Base-by-base conservation (phyloP, 305 asterid species). In the Fraxinus latifolia region DNA sequence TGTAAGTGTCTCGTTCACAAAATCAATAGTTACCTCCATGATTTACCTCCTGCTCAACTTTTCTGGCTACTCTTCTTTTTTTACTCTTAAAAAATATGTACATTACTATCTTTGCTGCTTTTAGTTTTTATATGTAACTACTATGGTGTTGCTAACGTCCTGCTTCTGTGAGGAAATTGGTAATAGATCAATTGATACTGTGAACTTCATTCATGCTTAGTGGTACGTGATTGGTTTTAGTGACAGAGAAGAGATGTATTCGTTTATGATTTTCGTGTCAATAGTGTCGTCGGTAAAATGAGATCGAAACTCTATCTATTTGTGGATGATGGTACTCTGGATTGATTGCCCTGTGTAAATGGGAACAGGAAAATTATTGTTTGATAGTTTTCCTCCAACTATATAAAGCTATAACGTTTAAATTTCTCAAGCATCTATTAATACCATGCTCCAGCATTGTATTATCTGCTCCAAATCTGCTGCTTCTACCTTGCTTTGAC, bases 1-100 rank as follows among this genome's bases (percentile, higher is more conserved):
- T 96, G 98, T 94, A 92, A 71, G 88, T 77, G 71, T 29, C 82
- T 75, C 27, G 47, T 53, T 53, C 29, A 32, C 21, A 23, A 74
- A 74, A 34, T 42, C 79, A 27, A 75, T 47, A 6, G 62, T 29
- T 78, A 25, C 53, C 50, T 62, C 78, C 25, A 19, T 71, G 44
- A 9, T 65, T 67, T 65, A 1, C 21, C 44, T 78, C 7, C 83
- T 81, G 37, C 82, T 79, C 55, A 15, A 37, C 29, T 80, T 37
- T 77, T 5, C 5, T 67, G 17, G 21, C 32, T 73, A 25, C 71
- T 75, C 58, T 53, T 14, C 53, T 74, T 77, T 74, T 84, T 58
- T 44, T 15, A 12, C 47, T 77, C 71, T 67, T 39, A 8, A 7
- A 5, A 19, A 4, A 12, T 23, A 68, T 33, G 27, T 5, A 3